phyloP scores from a whole-genome alignment of 371 early-diverging fungal genomes.

The Mortierella sp. region DNA sequence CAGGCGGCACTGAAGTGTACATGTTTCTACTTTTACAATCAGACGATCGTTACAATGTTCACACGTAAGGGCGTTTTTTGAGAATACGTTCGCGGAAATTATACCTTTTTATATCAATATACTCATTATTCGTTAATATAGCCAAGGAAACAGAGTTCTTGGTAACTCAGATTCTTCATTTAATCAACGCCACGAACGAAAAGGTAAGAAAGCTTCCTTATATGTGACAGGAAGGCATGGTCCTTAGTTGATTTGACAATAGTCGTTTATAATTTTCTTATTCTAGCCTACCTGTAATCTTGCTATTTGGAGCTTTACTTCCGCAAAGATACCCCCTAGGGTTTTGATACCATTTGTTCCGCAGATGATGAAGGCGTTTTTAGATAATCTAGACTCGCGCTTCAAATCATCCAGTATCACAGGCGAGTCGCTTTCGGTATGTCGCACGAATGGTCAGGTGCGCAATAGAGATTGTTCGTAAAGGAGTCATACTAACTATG shows the following conservation, averaged over 20 bases:
- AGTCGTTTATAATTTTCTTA: neutral
- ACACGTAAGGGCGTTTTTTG: constrained; percentile 12
- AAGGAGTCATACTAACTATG: no score
- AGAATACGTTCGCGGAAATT: neutral
- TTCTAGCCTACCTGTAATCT: constrained; percentile 29
- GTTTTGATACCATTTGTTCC: constrained; percentile 18
- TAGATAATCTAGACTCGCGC: constrained; percentile 29
- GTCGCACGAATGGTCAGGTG: neutral
- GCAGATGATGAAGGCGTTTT: constrained; percentile 27
- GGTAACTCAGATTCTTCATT: constrained; percentile 3
- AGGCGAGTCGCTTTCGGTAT: constrained; percentile 30
- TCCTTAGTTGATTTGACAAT: neutral
- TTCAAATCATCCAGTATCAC: constrained; percentile 38
- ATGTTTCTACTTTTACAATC: constrained; percentile 25
- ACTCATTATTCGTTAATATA: neutral
- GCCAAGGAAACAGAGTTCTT: constrained; percentile 23
- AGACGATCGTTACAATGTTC: constrained; percentile 20
- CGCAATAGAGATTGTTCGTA: neutral
- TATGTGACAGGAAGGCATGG: neutral
- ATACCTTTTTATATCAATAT: neutral
- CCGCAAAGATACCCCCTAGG: constrained; percentile 17
- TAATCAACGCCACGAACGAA: constrained; percentile 19
- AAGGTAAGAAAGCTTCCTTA: constrained; percentile 8
- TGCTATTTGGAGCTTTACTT: constrained; percentile 31
- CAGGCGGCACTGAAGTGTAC: constrained; percentile 25